Conservation (phyloP, 2,329 filamentous ascomycete genomes). For the Alternaria conjuncta region DNA sequence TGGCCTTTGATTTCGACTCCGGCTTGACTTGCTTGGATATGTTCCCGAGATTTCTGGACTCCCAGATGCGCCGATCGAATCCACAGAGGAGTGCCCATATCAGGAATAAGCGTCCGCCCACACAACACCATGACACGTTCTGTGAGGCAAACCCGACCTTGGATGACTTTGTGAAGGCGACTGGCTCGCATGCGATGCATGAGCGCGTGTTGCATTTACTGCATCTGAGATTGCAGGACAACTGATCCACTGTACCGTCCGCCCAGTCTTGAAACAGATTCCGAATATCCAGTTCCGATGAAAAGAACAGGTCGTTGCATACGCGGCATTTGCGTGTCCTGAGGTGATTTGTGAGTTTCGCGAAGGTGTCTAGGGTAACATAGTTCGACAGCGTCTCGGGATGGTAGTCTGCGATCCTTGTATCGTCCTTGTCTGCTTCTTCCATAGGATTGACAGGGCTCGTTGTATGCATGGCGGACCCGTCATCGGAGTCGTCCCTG, state of each 20-base stretch:
- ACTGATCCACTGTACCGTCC: not conserved
- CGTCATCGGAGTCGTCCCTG: not conserved
- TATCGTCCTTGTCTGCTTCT: not conserved
- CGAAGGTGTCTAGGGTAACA: conserved; percentile 9
- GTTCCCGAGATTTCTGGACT: not conserved
- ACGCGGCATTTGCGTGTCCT: conserved; percentile 13
- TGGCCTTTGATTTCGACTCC: not conserved
- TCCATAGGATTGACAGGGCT: not conserved
- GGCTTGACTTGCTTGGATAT: not conserved
- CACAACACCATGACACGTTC: conserved; percentile 45
- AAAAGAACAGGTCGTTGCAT: conserved; percentile 17
- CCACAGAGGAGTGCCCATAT: conserved; percentile 49
- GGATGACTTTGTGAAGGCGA: conserved; percentile 1
- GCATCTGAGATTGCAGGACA: conserved; percentile 25
- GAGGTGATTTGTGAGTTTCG: conserved; percentile 18
- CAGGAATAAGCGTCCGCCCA: conserved; percentile 37
- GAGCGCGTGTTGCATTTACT: conserved; percentile 15
- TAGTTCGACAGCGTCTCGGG: conserved; percentile 1
- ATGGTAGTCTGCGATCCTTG: not conserved
- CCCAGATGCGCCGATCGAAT: conserved; percentile 40
- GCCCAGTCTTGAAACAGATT: conserved; percentile 25
- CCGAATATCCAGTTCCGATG: conserved; percentile 12
- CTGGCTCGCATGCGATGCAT: conserved; percentile 27
- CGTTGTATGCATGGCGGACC: not conserved
- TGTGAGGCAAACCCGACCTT: conserved; percentile 7